phyloP scores from a whole-genome alignment of 1,284 basidiomycete genomes.

The Rhizopogon hawkerae region DNA sequence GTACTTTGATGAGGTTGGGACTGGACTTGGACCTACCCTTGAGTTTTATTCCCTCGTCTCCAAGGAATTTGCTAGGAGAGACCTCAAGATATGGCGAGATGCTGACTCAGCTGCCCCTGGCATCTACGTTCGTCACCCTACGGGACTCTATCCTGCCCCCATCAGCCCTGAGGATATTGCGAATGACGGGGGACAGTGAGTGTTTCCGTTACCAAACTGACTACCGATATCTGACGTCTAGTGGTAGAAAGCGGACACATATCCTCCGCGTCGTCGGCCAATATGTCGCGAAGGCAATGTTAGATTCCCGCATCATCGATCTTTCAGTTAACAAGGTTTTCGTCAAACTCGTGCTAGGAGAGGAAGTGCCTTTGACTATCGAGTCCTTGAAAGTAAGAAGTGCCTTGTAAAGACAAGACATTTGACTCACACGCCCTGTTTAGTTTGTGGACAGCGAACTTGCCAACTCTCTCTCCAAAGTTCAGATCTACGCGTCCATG shows the following conservation, averaged over 20 bases:
- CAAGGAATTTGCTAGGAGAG: constrained; percentile 83
- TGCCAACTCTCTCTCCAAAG: constrained; percentile 77
- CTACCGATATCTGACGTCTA: constrained; percentile 6
- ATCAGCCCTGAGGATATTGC: constrained; percentile 56
- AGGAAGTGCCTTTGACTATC: constrained; percentile 76
- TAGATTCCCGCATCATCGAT: constrained; percentile 97
- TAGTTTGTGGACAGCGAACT: constrained; percentile 78
- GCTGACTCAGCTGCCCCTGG: constrained; percentile 59
- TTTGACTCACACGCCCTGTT: constrained; percentile 10
- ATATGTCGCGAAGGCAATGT: constrained; percentile 95
- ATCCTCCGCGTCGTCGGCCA: constrained; percentile 89
- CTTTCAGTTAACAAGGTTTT: constrained; percentile 90
- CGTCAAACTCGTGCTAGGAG: constrained; percentile 80
- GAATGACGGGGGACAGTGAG: constrained; percentile 66
- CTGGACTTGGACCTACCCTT: constrained; percentile 94
- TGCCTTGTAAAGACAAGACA: constrained; percentile 1
- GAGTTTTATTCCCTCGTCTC: constrained; percentile 96
- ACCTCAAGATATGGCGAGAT: constrained; percentile 87
- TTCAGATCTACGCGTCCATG: constrained; percentile 52
- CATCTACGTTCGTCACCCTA: constrained; percentile 70
- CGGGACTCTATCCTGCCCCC: constrained; percentile 86
- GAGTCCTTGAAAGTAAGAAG: constrained; percentile 65
- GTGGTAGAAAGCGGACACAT: constrained; percentile 62
- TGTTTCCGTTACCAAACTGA: constrained; percentile 12
- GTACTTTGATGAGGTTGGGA: constrained; percentile 99